Evolutionary conservation across 495 filamentous ascomycete species (phyloP).

Genomic region (Pyrenula aspistea): DNA sequence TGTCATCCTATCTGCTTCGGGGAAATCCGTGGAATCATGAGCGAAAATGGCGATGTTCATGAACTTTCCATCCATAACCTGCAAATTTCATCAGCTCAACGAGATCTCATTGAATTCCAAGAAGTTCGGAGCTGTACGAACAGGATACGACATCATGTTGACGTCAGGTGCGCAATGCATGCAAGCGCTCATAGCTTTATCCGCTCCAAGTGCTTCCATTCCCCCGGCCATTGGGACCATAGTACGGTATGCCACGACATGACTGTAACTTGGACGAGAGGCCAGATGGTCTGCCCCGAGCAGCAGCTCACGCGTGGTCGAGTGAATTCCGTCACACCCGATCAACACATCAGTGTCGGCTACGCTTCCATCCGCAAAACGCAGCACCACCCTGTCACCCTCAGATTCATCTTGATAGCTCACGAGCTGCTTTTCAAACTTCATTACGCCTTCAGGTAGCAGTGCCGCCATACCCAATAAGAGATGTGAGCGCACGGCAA

Average conservation of each 20-base stretch:
- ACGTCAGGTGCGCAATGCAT: slow-evolving; percentile 9
- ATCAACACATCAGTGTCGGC: slow-evolving; percentile 22
- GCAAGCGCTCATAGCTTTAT: slow-evolving; percentile 1
- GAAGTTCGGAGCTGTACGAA: background rate
- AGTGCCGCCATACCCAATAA: slow-evolving; percentile 17
- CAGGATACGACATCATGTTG: slow-evolving; percentile 9
- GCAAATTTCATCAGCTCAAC: background rate
- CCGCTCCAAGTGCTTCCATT: slow-evolving; percentile 3
- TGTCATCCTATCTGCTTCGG: slow-evolving; percentile 3
- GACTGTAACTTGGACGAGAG: slow-evolving; percentile 23
- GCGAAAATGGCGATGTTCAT: slow-evolving; percentile 17
- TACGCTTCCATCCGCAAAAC: slow-evolving; percentile 21
- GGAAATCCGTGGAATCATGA: slow-evolving; percentile 3
- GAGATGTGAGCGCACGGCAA: slow-evolving; percentile 15
- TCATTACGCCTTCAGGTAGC: slow-evolving; percentile 11
- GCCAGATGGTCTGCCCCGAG: slow-evolving; percentile 25
- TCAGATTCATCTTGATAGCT: slow-evolving; percentile 7
- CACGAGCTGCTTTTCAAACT: slow-evolving; percentile 18
- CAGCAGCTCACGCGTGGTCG: slow-evolving; percentile 22
- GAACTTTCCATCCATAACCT: slow-evolving; percentile 8
- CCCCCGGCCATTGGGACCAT: slow-evolving; percentile 15
- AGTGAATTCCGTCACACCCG: slow-evolving; percentile 35
- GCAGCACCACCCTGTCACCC: slow-evolving; percentile 12
- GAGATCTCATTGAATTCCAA: no score
- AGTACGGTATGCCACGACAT: slow-evolving; percentile 31